Evolutionary conservation across 2,329 filamentous ascomycete species (phyloP).

Genomic region (Trichoderma harzianum): DNA sequence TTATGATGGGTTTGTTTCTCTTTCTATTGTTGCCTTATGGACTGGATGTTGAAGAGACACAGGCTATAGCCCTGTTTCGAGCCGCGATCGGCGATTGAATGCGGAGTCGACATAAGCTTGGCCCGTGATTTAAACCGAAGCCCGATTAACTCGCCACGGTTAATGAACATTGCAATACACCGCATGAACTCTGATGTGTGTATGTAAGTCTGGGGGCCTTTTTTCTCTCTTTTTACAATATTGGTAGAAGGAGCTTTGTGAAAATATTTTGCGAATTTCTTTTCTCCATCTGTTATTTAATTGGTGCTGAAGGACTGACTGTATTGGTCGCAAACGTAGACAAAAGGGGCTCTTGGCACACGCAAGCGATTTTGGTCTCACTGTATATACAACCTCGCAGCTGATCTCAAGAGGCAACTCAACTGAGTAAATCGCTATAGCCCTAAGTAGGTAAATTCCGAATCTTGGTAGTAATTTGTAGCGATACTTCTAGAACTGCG

Average conservation of each 20-base stretch:
- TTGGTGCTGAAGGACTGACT: neutral
- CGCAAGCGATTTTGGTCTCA: neutral
- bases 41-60: neutral
- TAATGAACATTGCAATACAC: neutral
- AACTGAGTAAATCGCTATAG: neutral
- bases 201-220: neutral
- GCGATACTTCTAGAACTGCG: neutral
- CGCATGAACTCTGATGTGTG: neutral
- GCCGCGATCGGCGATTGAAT: constrained; percentile 4
- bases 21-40: neutral
- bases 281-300: neutral
- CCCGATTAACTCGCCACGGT: neutral
- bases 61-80: neutral
- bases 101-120: constrained; percentile 5
- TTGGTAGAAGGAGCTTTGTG: neutral
- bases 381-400: neutral
- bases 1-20: neutral
- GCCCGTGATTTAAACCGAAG: neutral
- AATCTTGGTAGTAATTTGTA: neutral
- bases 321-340: neutral
- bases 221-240: neutral
- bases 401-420: neutral
- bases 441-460: neutral
- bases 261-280: neutral
- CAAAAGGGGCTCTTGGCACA: neutral